Evolutionary conservation across 1,139 yeast species (phyloP).

Genomic region (Diutina ranongensis): DNA sequence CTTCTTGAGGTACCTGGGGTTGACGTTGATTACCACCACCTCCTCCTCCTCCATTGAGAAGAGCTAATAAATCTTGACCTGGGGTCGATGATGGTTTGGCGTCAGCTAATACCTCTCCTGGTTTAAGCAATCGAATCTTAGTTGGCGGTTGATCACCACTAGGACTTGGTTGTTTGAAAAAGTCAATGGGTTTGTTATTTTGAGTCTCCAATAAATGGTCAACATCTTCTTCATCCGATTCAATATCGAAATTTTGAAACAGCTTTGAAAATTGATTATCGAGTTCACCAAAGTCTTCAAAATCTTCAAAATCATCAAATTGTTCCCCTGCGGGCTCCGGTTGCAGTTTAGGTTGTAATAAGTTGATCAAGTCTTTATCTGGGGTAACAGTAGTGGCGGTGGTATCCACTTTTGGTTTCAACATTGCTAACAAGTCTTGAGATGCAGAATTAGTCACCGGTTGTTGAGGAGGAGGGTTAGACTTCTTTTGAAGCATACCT

Average conservation of each 20-base stretch:
- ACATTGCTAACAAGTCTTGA: constrained; percentile 6
- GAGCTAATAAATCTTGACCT: not conserved
- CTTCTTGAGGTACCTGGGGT: not conserved
- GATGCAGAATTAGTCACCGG: not conserved
- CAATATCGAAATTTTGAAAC: constrained; percentile 5
- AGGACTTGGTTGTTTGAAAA: constrained; percentile 3
- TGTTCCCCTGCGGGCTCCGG: not conserved
- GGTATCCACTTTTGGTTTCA: constrained; percentile 11
- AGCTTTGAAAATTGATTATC: not conserved
- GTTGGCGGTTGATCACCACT: not conserved
- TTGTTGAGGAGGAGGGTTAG: not conserved
- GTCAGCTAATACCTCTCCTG: not conserved
- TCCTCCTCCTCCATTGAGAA: not conserved
- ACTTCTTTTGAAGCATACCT: not conserved
- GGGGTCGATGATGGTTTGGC: not conserved
- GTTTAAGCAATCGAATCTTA: constrained; percentile 2
- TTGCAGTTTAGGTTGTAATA: not conserved
- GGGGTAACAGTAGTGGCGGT: constrained; percentile 7
- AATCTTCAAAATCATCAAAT: constrained; percentile 4
- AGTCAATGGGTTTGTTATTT: constrained; percentile 5
- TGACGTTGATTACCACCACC: too few species aligned
- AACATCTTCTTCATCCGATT: constrained; percentile 3
- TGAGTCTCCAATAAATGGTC: constrained; percentile 3
- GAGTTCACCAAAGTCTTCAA: constrained; percentile 1
- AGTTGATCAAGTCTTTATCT: not conserved